These are phyloP conservation scores for Alternaria triticimaculans DNA, from an alignment of 2,329 filamentous ascomycete genomes.

Conservation along the genomic window DNA sequence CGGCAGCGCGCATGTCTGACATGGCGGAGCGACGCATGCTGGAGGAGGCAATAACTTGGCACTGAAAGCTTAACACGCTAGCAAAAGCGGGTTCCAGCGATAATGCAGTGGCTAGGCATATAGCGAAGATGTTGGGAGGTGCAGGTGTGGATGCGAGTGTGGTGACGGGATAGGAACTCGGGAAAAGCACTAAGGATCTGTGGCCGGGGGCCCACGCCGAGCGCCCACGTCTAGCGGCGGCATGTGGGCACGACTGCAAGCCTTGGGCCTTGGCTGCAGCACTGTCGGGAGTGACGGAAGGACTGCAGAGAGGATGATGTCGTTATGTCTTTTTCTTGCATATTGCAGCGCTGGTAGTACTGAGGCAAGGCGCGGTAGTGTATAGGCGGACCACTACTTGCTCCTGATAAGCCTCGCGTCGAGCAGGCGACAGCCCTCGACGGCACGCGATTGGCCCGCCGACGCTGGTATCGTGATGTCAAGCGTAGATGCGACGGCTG, in stretches of 20 bases:
- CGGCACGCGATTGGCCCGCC: slow-evolving; percentile 1
- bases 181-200: slow-evolving; percentile 16
- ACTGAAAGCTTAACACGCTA: slow-evolving; percentile 8
- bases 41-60: slow-evolving; percentile 27
- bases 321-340: background rate
- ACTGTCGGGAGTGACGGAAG: slow-evolving; percentile 12
- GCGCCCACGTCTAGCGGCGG: slow-evolving; percentile 19
- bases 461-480: slow-evolving; percentile 32
- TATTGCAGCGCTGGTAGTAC: background rate
- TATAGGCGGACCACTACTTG: background rate
- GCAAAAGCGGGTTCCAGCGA: background rate
- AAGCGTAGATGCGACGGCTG: slow-evolving; percentile 27
- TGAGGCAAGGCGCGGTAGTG: slow-evolving; percentile 1
- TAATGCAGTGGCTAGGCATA: background rate
- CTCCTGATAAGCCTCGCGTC: background rate
- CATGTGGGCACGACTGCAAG: slow-evolving; percentile 18
- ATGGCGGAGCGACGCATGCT: slow-evolving; percentile 41
- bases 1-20: slow-evolving; percentile 32
- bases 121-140: background rate
- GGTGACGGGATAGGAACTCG: background rate
- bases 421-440: background rate
- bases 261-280: slow-evolving; percentile 18
- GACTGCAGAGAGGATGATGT: slow-evolving; percentile 14
- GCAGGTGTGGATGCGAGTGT: background rate
- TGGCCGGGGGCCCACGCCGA: slow-evolving; percentile 6